Evolutionary conservation across 306 rosid genomes (phyloP).

Genomic region (Lotus japonicus): DNA sequence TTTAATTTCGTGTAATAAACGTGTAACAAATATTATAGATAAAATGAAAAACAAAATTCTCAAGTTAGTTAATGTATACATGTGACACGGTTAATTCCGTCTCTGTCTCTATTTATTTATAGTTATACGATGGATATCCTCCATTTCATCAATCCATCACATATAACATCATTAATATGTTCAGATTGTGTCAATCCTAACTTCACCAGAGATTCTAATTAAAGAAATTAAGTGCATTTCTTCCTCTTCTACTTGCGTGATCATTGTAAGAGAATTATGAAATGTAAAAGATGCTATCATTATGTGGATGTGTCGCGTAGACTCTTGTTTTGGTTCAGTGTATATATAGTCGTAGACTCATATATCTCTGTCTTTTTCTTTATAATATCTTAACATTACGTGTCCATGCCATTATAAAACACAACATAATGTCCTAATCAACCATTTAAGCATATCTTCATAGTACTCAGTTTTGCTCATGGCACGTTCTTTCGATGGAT

Average conservation of each 20-base stretch:
- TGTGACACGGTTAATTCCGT: too few species aligned
- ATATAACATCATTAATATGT: background rate
- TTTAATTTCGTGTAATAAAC: too few species aligned
- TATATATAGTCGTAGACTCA: background rate
- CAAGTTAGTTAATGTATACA: too few species aligned
- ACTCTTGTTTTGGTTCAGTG: background rate
- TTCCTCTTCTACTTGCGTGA: background rate
- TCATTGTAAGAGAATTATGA: background rate
- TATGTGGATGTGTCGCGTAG: background rate
- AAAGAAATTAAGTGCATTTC: background rate
- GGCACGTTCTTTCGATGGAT: background rate
- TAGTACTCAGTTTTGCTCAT: background rate
- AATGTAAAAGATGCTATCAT: background rate
- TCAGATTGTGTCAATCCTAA: background rate
- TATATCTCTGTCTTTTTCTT: background rate
- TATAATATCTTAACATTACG: background rate
- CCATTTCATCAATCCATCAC: background rate
- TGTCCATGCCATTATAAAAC: background rate
- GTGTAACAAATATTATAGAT: too few species aligned
- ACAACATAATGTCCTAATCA: background rate
- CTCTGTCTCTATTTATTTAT: too few species aligned
- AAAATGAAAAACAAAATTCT: too few species aligned
- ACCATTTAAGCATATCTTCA: background rate
- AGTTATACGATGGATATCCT: background rate
- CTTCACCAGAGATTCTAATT: background rate